phyloP scores from a whole-genome alignment of 1,284 basidiomycete species.

The Cerrena zonata region DNA sequence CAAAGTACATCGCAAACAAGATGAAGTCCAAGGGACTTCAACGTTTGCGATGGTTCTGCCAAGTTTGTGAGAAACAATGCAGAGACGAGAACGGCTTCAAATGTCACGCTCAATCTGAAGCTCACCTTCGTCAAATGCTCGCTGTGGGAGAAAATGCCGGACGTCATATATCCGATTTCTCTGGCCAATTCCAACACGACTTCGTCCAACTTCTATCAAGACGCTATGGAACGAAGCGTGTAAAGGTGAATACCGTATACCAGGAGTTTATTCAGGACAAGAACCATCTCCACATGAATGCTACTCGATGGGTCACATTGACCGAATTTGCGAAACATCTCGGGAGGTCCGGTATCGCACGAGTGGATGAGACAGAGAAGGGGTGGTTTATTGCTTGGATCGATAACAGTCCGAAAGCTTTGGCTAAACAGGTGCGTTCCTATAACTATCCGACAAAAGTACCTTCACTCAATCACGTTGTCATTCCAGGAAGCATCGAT shows the following conservation, averaged over 20 bases:
- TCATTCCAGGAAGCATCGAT: constrained; percentile 70
- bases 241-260: constrained; percentile 91
- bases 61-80: constrained; percentile 94
- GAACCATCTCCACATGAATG: constrained; percentile 95
- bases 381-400: constrained; percentile 97
- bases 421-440: constrained; percentile 75
- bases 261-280: constrained; percentile 98
- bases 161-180: constrained; percentile 87
- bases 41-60: constrained; percentile 91
- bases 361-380: constrained; percentile 97
- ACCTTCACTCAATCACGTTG: too few species aligned
- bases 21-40: constrained; percentile 96
- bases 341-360: constrained; percentile 80
- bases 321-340: constrained; percentile 91
- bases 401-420: constrained; percentile 88
- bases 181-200: constrained; percentile 83
- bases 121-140: constrained; percentile 92
- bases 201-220: constrained; percentile 86
- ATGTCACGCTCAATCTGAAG: constrained; percentile 79
- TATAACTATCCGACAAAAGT: too few species aligned
- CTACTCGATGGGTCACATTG: constrained; percentile 94
- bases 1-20: constrained; percentile 88
- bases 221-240: constrained; percentile 89
- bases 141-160: constrained; percentile 91
- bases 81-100: constrained; percentile 97